A percentile compares a stretch with the other conserved stretches of the same genome.
These are phyloP conservation scores for Fusarium annulatum DNA, from an alignment of 2,329 filamentous ascomycete genomes.

Conservation along the genomic window DNA sequence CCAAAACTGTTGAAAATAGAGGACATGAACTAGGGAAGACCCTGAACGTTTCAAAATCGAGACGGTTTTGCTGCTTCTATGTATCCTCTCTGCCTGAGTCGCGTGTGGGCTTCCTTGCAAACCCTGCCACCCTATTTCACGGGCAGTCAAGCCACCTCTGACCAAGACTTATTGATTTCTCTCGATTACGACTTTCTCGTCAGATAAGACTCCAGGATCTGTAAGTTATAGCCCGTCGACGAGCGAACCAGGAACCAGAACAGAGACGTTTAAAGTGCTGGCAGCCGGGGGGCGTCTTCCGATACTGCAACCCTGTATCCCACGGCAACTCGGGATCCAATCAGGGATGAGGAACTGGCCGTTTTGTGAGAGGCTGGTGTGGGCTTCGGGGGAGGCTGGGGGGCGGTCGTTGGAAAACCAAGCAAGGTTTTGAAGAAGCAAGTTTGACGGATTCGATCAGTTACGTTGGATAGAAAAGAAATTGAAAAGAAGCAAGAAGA, in stretches of 20 bases:
- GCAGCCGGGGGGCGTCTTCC: conserved; percentile 27
- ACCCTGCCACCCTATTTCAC: conserved; percentile 34
- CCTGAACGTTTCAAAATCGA: conserved; percentile 13
- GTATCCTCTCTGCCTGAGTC: conserved; percentile 1
- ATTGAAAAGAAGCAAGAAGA: background rate
- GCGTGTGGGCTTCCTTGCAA: background rate
- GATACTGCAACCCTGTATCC: conserved; percentile 31
- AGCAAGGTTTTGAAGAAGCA: conserved; percentile 9
- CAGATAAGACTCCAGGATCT: conserved; percentile 25
- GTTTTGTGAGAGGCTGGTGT: conserved; percentile 29
- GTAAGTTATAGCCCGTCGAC: conserved; percentile 9
- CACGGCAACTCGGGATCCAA: conserved; percentile 27
- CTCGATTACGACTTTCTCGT: conserved; percentile 1
- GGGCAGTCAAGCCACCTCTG: background rate
- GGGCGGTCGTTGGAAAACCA: background rate
- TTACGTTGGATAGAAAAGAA: background rate
- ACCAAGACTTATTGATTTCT: background rate
- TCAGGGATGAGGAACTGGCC: background rate
- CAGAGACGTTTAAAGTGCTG: conserved; percentile 34
- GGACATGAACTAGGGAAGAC: conserved; percentile 3
- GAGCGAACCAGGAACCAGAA: conserved; percentile 29
- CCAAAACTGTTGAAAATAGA: background rate
- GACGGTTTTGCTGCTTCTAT: conserved; percentile 23
- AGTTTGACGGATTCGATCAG: background rate
- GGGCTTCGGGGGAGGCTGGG: conserved; percentile 10